Evolutionary conservation across 2,329 filamentous ascomycete species (phyloP), one percentile per base, ranked within the genome.

Genomic region (Paecilomyces niveus): DNA sequence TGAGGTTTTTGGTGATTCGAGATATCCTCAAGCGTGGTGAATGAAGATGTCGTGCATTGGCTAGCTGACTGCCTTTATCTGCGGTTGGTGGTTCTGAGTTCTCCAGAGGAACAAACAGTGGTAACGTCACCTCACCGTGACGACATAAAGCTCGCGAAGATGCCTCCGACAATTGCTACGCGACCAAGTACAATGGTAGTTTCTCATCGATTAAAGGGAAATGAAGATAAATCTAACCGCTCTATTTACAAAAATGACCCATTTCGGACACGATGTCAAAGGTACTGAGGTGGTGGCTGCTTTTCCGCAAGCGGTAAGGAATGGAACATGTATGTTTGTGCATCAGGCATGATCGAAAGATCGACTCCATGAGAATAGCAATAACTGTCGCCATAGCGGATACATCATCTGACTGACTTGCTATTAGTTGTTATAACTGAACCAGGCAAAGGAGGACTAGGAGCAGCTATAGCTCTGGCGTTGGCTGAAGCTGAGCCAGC

Each of bases 231-330:
- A n/a, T n/a, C 2, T 45, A 18, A 18, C 39, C 9, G 9, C 6
- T 3, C 39, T 45, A 2, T 45, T 45, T 21, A n/a, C 39, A 7
- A 62, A 58, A 11, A 69, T 68, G 66, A 56, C 62, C 11, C 58
- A 62, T 5, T 74, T 72, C 54, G 61, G 60, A 33, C 56, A 56
- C 9, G 61, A 67, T 7, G 72, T 66, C 3, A 69, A 65, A 24
- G 72, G 71, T 15, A 61, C 54, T 2, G 67, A 73, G 15, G 71
- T 74, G 22, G 66, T 67, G 3, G 58, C 63, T 6, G 64, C 62
- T 49, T 72, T 72, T 58, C 60, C 64, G 6, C 63, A 69, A 6
- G 53, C 62, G 21, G 65, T 74, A 21, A 64, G 66, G 53, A 61
- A 67, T 15, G 72, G 67, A 58, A 73, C 67, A 54, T 66, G 72